Conservation (phyloP, 768 basidiomycete genomes). For the Sporobolomyces phaffii region DNA sequence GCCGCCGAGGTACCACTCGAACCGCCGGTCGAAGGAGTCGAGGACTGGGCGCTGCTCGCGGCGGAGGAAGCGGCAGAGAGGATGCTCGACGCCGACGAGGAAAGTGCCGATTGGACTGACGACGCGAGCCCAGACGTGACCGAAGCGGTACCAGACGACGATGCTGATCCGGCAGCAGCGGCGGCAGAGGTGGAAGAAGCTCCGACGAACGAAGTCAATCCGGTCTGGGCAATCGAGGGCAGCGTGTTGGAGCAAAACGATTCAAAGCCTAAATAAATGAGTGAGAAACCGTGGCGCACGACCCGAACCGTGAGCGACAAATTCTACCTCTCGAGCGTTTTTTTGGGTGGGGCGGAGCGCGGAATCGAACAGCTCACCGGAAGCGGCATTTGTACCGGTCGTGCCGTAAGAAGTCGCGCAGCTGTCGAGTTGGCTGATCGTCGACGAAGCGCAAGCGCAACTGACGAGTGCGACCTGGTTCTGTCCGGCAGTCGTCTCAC, state of each 20-base stretch:
- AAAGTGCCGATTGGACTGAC: not conserved
- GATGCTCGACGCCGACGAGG: slow-evolving; percentile 7
- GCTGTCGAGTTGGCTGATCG: not conserved
- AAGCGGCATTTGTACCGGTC: not conserved
- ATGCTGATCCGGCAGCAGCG: not conserved
- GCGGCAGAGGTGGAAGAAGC: not conserved
- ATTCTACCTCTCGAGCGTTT: not conserved
- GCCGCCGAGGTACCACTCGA: not conserved
- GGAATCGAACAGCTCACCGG: not conserved
- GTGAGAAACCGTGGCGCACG: too few relatives aligned
- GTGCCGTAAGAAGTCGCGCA: slow-evolving; percentile 14
- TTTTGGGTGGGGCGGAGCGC: too few relatives aligned
- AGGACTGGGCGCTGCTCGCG: not conserved
- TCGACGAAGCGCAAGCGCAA: slow-evolving; percentile 6
- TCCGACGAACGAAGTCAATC: not conserved
- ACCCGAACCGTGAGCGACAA: not conserved
- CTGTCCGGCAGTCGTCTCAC: not conserved
- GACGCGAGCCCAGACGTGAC: not conserved
- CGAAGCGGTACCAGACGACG: too few relatives aligned
- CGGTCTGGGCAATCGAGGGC: slow-evolving; percentile 4
- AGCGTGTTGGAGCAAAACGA: slow-evolving; percentile 18
- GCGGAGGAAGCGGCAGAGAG: not conserved
- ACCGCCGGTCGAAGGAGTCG: not conserved
- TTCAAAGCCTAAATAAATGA: slow-evolving; percentile 1
- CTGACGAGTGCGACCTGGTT: not conserved